phyloP scores from a whole-genome alignment of 1,139 yeast species.

The Wickerhamiella infanticola region DNA sequence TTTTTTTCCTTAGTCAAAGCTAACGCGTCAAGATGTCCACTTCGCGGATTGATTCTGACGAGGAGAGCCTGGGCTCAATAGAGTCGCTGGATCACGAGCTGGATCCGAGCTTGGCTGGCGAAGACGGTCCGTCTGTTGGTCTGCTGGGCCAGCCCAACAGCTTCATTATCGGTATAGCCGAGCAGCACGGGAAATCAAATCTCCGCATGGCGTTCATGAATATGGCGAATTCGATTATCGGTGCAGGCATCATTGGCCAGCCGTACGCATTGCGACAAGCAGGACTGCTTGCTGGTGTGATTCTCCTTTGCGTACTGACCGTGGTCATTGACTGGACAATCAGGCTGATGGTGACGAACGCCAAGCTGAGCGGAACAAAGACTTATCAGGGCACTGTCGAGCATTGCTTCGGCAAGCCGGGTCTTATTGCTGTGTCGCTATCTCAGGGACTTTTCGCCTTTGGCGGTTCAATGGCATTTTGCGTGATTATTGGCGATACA shows the following conservation, averaged over 20 bases:
- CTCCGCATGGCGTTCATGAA: conserved; percentile 89
- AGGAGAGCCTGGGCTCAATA: background rate
- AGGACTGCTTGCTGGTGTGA: conserved; percentile 61
- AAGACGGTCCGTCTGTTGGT: conserved; percentile 6
- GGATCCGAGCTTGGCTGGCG: background rate
- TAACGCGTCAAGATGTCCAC: background rate
- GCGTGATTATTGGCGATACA: conserved; percentile 89
- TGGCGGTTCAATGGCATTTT: conserved; percentile 90
- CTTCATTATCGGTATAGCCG: conserved; percentile 15
- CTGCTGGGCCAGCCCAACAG: conserved; percentile 15
- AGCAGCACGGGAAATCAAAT: conserved; percentile 29
- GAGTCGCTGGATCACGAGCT: conserved; percentile 5
- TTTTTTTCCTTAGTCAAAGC: background rate
- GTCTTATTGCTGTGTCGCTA: conserved; percentile 49
- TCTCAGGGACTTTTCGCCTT: conserved; percentile 83
- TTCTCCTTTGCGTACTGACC: conserved; percentile 46
- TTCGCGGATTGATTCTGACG: background rate
- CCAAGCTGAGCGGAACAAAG: conserved; percentile 57
- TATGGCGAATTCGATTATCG: conserved; percentile 83
- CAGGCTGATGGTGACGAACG: conserved; percentile 60
- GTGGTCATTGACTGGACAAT: conserved; percentile 78
- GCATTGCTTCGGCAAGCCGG: conserved; percentile 60
- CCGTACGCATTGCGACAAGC: conserved; percentile 76
- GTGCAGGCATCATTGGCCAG: conserved; percentile 92
- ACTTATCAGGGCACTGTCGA: conserved; percentile 81